Evolutionary conservation across 2,329 filamentous ascomycete species (phyloP).

Genomic region (Parastagonospora avenae): DNA sequence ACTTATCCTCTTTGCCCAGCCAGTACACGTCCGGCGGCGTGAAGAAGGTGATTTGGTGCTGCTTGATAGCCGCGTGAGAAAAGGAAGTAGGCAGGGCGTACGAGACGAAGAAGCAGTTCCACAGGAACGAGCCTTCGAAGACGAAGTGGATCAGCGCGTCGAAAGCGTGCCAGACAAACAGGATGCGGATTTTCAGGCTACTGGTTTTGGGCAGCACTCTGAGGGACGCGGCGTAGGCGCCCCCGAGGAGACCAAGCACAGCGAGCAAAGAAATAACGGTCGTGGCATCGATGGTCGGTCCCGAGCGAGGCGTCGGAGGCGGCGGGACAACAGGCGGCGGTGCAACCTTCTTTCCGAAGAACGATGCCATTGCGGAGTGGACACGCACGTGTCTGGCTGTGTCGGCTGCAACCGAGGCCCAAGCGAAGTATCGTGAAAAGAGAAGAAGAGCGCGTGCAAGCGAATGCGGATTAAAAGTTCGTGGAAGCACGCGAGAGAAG

Average conservation of each 20-base stretch:
- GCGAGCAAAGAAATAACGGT: conserved; percentile 62
- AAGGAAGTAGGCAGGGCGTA: conserved; percentile 50
- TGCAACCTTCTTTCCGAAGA: conserved; percentile 27
- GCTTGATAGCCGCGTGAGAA: conserved; percentile 30
- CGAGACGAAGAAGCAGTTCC: conserved; percentile 86
- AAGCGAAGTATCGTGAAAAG: background rate
- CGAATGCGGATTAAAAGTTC: conserved; percentile 10
- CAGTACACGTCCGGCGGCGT: conserved; percentile 58
- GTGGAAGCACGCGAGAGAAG: background rate
- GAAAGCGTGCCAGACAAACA: conserved; percentile 95
- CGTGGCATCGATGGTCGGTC: conserved; percentile 51
- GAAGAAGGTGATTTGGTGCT: conserved; percentile 44
- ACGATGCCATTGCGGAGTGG: conserved; percentile 22
- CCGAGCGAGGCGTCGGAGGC: conserved; percentile 56
- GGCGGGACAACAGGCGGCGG: conserved; percentile 64
- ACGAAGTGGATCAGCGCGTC: conserved; percentile 90
- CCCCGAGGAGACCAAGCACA: conserved; percentile 59
- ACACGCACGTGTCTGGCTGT: background rate
- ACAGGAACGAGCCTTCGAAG: conserved; percentile 90
- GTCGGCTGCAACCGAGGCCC: background rate
- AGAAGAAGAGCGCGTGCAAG: conserved; percentile 10
- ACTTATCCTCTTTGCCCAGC: conserved; percentile 57
- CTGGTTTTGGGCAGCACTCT: conserved; percentile 59
- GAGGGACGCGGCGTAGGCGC: conserved; percentile 57
- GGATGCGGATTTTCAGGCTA: conserved; percentile 66